Evolutionary conservation across 2,329 filamentous ascomycete genomes (phyloP).

Genomic region (Colletotrichum orchidophilum): DNA sequence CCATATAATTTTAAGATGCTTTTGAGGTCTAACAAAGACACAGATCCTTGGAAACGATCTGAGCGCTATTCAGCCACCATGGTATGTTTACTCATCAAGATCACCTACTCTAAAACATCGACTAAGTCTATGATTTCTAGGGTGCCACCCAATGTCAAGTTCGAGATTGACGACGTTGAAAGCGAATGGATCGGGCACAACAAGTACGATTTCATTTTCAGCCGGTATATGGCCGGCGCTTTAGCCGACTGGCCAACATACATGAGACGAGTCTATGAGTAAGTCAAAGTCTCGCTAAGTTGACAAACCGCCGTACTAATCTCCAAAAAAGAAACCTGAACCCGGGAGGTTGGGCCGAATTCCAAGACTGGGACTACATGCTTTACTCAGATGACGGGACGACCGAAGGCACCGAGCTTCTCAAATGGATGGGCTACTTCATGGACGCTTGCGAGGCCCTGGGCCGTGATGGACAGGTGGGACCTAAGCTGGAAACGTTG

Average conservation of each 20-base stretch:
- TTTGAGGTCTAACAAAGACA: conserved; percentile 53
- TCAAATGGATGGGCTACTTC: conserved; percentile 43
- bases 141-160: conserved; percentile 72
- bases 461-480: not conserved
- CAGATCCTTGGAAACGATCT: conserved; percentile 43
- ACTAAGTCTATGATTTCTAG: conserved; percentile 2
- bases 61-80: conserved; percentile 34
- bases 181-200: conserved; percentile 50
- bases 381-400: conserved; percentile 46
- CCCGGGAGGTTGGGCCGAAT: conserved; percentile 63
- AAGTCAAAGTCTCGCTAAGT: too few species aligned
- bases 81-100: not conserved
- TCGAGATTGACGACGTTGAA: conserved; percentile 73
- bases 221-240: conserved; percentile 18
- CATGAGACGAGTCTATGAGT: conserved; percentile 33
- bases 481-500: not conserved
- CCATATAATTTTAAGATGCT: too few species aligned
- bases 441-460: not conserved
- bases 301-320: conserved; percentile 40
- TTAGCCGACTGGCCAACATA: conserved; percentile 19
- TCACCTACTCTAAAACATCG: not conserved
- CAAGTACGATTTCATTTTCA: conserved; percentile 46
- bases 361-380: conserved; percentile 58
- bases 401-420: conserved; percentile 52
- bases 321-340: conserved; percentile 54